Evolutionary conservation across 164 flowering plant species (phyloP).

Genomic region (Echeveria elegans): DNA sequence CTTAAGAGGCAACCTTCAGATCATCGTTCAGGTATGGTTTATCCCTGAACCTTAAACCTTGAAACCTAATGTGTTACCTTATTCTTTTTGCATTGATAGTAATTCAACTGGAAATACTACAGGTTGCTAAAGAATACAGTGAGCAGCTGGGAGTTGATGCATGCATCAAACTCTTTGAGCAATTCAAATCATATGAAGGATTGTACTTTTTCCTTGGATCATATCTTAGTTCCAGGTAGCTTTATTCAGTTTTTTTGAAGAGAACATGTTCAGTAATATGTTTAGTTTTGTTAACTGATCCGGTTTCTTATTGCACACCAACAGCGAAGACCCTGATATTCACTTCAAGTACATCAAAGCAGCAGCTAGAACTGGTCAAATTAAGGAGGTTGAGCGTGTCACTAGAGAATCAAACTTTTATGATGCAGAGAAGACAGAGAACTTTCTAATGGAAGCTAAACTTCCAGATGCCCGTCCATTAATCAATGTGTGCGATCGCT

Average conservation of each 20-base stretch:
- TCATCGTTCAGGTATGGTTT: constrained; percentile 82
- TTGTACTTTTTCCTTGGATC: constrained; percentile 94
- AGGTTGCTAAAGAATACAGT: constrained; percentile 93
- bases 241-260: background rate
- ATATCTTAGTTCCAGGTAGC: constrained; percentile 88
- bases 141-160: constrained; percentile 95
- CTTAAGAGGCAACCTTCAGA: constrained; percentile 94
- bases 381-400: constrained; percentile 96
- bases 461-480: constrained; percentile 99
- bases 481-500: constrained; percentile 96
- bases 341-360: constrained; percentile 98
- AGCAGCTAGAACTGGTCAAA: constrained; percentile 98
- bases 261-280: background rate
- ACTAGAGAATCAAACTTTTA: constrained; percentile 97
- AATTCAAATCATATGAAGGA: constrained; percentile 96
- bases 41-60: background rate
- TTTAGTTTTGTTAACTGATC: background rate
- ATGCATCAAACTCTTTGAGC: constrained; percentile 95
- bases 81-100: background rate
- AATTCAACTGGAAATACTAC: constrained; percentile 10
- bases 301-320: background rate
- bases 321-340: constrained; percentile 97
- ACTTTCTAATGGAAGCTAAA: constrained; percentile 95
- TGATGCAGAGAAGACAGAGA: constrained; percentile 92
- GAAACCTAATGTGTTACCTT: too few species aligned